Evolutionary conservation across 768 basidiomycete species (phyloP).

Genomic region (Russula ochroleuca): DNA sequence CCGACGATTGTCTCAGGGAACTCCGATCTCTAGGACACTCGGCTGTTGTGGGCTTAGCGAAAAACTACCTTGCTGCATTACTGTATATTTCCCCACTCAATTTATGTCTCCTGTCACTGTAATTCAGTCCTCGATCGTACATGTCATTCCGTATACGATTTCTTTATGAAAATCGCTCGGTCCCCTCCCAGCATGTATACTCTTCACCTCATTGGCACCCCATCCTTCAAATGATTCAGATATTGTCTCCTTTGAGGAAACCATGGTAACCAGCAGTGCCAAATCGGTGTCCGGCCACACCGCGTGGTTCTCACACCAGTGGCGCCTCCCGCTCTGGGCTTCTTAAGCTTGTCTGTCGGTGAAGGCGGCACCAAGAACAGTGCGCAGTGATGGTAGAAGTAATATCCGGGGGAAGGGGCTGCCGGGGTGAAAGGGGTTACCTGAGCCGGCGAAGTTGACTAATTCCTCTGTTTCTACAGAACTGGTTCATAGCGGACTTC

Average conservation of each 20-base stretch:
- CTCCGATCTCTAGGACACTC: not conserved
- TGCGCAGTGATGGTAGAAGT: not conserved
- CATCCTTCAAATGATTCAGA: conserved; percentile 1
- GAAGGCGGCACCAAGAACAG: not conserved
- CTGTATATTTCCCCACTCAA: not conserved
- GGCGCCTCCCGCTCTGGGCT: not conserved
- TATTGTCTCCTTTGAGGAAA: conserved; percentile 2
- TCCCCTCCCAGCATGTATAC: not conserved
- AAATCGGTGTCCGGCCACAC: not conserved
- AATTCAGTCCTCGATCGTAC: not conserved
- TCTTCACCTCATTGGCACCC: not conserved
- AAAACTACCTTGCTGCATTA: not conserved
- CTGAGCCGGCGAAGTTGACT: not conserved
- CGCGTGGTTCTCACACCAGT: not conserved
- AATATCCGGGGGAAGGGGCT: not conserved
- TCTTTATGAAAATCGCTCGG: not conserved
- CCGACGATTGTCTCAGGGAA: not conserved
- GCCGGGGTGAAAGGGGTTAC: not conserved
- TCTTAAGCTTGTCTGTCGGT: not conserved
- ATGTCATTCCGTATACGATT: not conserved
- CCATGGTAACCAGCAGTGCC: conserved; percentile 15
- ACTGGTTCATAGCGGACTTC: not conserved
- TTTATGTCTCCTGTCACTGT: not conserved
- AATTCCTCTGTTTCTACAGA: not conserved
- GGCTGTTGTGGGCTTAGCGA: not conserved